Evolutionary conservation across 2,329 filamentous ascomycete species (phyloP).

Genomic region (Hymenoscyphus fraxineus): DNA sequence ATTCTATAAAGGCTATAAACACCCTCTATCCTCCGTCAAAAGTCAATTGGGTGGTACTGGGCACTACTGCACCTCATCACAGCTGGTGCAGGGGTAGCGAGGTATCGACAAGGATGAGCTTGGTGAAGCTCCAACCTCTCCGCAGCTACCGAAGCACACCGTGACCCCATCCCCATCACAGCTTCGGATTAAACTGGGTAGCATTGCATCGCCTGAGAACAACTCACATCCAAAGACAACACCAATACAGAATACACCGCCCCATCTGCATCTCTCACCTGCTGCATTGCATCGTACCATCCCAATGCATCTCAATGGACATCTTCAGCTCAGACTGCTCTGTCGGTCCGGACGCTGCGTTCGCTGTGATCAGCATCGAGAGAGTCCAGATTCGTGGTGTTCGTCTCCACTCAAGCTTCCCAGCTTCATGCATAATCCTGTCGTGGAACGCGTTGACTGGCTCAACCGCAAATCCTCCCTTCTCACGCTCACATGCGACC

Average conservation of each 20-base stretch:
- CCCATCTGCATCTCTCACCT: background rate
- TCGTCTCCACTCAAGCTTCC: background rate
- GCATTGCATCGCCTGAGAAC: too few relatives aligned
- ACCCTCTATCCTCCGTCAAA: background rate
- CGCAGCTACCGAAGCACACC: background rate
- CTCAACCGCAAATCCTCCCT: background rate
- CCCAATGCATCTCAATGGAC: background rate
- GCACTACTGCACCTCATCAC: background rate
- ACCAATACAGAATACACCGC: background rate
- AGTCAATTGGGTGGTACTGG: background rate
- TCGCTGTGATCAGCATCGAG: background rate
- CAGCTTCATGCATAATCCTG: background rate
- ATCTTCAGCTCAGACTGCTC: background rate
- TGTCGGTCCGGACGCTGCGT: too few relatives aligned
- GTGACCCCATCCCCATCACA: too few relatives aligned
- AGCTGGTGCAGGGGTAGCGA: background rate
- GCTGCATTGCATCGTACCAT: background rate
- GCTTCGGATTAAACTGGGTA: too few relatives aligned
- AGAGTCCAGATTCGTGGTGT: background rate
- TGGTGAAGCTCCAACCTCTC: background rate
- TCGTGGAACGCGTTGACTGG: constrained; percentile 13
- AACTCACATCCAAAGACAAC: too few relatives aligned
- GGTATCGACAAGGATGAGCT: background rate
- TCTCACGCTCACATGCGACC: constrained; percentile 9
- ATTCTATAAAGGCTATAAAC: background rate